Percentiles rank a stretch among this genome's conserved stretches.
These are phyloP conservation scores for Ailanthus altissimus DNA, from an alignment of 345 rosid genomes.

Conservation along the genomic window DNA sequence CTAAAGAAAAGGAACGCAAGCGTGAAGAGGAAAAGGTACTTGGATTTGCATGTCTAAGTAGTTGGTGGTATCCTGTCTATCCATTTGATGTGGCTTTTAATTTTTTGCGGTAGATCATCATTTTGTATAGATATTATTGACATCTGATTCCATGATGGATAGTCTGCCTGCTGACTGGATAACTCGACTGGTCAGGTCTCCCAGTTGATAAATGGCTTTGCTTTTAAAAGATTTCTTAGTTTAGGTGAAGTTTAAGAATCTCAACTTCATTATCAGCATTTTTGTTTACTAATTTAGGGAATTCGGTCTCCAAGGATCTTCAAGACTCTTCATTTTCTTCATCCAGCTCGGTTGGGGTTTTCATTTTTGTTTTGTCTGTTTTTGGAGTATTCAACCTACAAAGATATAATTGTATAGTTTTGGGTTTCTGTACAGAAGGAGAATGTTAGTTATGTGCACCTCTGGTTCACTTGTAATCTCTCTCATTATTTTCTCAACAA, in stretches of 20 bases:
- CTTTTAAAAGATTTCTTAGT: background rate
- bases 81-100: conserved; percentile 8
- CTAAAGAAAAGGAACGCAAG: conserved; percentile 89
- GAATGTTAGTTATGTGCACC: no score
- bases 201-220: background rate
- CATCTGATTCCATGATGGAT: conserved; percentile 1
- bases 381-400: no score
- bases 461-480: no score
- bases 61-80: background rate
- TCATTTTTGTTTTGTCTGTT: no score
- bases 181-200: background rate
- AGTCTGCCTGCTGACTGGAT: background rate
- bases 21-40: conserved; percentile 96
- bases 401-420: no score
- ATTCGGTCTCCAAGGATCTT: no score
- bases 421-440: no score
- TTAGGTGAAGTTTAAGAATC: background rate
- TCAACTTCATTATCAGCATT: no score
- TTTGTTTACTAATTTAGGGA: no score
- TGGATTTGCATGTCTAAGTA: background rate
- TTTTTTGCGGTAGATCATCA: background rate
- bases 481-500: no score
- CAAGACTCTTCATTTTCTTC: no score
- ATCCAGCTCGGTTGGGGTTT: no score
- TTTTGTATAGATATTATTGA: background rate